Conservation (phyloP, 1,284 basidiomycete genomes). For the Pholiota adiposa region DNA sequence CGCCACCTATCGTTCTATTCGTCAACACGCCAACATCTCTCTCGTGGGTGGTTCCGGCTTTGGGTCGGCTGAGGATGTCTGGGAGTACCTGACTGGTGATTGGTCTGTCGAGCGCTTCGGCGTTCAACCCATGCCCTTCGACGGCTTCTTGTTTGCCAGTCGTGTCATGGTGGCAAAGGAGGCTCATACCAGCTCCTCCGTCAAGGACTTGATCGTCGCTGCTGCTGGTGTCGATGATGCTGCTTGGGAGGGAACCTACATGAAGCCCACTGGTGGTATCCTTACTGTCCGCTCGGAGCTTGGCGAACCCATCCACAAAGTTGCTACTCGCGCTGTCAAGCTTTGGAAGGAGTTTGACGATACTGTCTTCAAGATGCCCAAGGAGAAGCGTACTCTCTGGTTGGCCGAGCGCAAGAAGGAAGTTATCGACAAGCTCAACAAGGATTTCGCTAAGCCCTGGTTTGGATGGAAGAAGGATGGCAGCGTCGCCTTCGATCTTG, state of each 20-base stretch:
- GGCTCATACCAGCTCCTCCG: slow-evolving; percentile 91
- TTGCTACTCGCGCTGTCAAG: slow-evolving; percentile 95
- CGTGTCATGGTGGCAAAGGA: slow-evolving; percentile 99
- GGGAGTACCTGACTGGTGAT: slow-evolving; percentile 96
- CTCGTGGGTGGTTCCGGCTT: slow-evolving; percentile 98
- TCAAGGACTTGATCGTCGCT: slow-evolving; percentile 96
- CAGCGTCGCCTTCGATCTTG: slow-evolving; percentile 81
- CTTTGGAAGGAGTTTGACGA: slow-evolving; percentile 99
- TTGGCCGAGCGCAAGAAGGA: slow-evolving; percentile 86
- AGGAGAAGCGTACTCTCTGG: slow-evolving; percentile 94
- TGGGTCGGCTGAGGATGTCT: slow-evolving; percentile 93
- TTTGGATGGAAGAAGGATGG: slow-evolving; percentile 96
- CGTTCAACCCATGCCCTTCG: slow-evolving; percentile 98
- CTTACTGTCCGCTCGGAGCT: slow-evolving; percentile 97
- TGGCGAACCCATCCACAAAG: slow-evolving; percentile 99
- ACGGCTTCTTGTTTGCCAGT: slow-evolving; percentile 94
- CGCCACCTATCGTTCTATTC: slow-evolving; percentile 88
- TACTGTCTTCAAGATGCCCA: slow-evolving; percentile 91
- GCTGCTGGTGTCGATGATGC: slow-evolving; percentile 92
- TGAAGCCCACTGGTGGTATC: slow-evolving; percentile 93
- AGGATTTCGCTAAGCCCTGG: slow-evolving; percentile 96
- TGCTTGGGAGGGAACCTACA: slow-evolving; percentile 95
- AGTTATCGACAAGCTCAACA: slow-evolving; percentile 92
- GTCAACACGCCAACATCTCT: slow-evolving; percentile 86
- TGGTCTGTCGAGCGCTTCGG: slow-evolving; percentile 88